These are phyloP conservation scores for Coemansia sp. DNA, from an alignment of 192 early-diverging fungal species.

Conservation along the genomic window DNA sequence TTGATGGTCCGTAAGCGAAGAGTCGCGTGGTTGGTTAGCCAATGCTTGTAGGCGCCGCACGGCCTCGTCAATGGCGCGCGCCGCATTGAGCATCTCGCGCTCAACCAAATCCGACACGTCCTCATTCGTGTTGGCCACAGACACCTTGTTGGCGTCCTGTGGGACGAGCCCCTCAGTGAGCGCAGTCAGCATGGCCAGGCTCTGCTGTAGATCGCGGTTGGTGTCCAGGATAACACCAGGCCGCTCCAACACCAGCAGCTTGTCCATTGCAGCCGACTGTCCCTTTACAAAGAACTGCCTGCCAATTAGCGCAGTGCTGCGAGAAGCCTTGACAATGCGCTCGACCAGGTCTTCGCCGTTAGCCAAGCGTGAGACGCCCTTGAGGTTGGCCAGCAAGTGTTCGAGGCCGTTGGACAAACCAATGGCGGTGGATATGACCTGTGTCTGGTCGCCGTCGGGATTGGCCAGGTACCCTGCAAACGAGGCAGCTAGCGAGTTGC, in stretches of 20 bases:
- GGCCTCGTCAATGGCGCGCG: constrained; percentile 89
- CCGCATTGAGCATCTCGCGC: constrained; percentile 88
- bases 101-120: constrained; percentile 92
- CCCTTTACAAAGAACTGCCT: constrained; percentile 85
- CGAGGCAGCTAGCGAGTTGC: constrained; percentile 63
- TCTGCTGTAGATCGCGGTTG: constrained; percentile 74
- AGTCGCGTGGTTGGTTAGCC: constrained; percentile 73
- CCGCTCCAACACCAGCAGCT: constrained; percentile 61
- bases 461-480: constrained; percentile 52
- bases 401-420: constrained; percentile 77
- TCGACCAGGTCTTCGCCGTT: constrained; percentile 80
- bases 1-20: constrained; percentile 67
- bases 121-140: constrained; percentile 54
- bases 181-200: constrained; percentile 68
- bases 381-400: constrained; percentile 83
- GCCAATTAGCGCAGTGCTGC: constrained; percentile 62
- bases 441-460: constrained; percentile 77
- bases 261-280: constrained; percentile 72
- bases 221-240: constrained; percentile 73
- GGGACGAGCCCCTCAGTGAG: constrained; percentile 76
- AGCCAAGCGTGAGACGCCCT: constrained; percentile 83
- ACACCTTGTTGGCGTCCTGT: constrained; percentile 52
- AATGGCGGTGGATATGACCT: constrained; percentile 78
- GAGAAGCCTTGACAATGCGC: constrained; percentile 68
- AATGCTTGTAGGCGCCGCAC: constrained; percentile 77